Conservation (phyloP, 768 basidiomycete species). For the Crepidotus variabilis region DNA sequence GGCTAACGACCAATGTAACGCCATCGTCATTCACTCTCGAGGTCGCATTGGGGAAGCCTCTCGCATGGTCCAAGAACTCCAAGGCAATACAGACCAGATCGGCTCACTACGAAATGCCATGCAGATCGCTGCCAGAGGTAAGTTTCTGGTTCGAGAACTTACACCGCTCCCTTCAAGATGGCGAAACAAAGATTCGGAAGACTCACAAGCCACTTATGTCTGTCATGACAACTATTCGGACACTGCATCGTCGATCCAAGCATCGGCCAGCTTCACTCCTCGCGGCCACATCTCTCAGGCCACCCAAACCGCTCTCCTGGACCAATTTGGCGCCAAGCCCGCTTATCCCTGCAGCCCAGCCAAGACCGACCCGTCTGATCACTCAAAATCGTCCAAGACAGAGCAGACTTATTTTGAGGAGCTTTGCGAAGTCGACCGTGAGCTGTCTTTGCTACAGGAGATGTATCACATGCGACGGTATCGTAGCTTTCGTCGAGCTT, state of each 20-base stretch:
- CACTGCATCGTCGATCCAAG: background rate
- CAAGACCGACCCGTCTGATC: slow-evolving; percentile 35
- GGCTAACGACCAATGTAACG: slow-evolving; percentile 39
- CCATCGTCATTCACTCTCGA: slow-evolving; percentile 49
- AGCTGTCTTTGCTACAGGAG: slow-evolving; percentile 21
- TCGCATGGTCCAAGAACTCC: slow-evolving; percentile 45
- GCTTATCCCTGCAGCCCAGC: slow-evolving; percentile 18
- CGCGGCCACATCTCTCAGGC: slow-evolving; percentile 16
- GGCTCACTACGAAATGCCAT: slow-evolving; percentile 41
- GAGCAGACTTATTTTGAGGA: slow-evolving; percentile 26
- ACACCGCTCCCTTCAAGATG: slow-evolving; percentile 25
- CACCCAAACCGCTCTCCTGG: slow-evolving; percentile 25
- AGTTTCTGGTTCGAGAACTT: slow-evolving; percentile 33
- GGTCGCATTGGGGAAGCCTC: slow-evolving; percentile 47
- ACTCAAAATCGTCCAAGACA: slow-evolving; percentile 30
- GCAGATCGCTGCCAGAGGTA: slow-evolving; percentile 39
- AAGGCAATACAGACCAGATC: slow-evolving; percentile 38
- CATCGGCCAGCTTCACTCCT: slow-evolving; percentile 5
- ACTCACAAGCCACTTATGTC: slow-evolving; percentile 58
- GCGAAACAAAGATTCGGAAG: slow-evolving; percentile 56
- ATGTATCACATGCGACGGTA: no score
- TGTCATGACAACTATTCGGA: slow-evolving; percentile 14
- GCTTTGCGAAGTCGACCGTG: slow-evolving; percentile 25
- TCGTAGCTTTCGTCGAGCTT: no score
- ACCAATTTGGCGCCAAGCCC: slow-evolving; percentile 10